These are phyloP conservation scores for Penicillium lividum DNA, from an alignment of 495 filamentous ascomycete species.

Conservation along the genomic window DNA sequence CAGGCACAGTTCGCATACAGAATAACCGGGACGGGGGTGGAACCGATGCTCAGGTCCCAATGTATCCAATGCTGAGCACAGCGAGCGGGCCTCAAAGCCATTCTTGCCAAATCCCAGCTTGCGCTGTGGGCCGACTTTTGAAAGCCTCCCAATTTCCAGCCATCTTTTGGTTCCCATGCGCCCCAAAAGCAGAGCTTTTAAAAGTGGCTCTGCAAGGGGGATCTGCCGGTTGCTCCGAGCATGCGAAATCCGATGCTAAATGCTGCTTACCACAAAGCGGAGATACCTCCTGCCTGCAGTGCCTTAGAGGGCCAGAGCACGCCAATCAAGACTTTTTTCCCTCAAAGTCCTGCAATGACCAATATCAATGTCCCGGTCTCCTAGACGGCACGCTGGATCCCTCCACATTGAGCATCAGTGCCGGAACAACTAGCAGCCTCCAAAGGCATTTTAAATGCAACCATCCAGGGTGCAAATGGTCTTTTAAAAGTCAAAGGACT, in stretches of 20 bases:
- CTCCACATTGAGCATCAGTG: neutral
- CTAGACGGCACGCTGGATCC: neutral
- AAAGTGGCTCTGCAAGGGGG: neutral
- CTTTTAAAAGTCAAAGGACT: conserved; percentile 51
- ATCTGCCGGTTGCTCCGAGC: neutral
- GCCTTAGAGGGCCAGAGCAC: neutral
- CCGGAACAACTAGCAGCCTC: neutral
- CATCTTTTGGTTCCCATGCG: neutral
- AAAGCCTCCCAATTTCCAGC: neutral
- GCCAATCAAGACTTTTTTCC: neutral
- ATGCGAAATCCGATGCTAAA: neutral
- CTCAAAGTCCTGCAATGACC: neutral
- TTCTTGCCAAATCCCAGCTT: neutral
- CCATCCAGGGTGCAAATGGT: conserved; percentile 23
- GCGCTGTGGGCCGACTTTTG: neutral
- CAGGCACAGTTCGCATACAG: neutral
- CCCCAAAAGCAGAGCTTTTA: neutral
- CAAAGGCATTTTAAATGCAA: conserved; percentile 20
- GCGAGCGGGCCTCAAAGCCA: neutral
- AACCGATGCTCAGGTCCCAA: neutral
- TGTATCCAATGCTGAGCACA: neutral
- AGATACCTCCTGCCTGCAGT: neutral
- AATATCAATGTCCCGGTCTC: neutral
- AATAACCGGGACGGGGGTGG: neutral
- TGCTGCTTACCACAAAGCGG: neutral